These are phyloP conservation scores for Cenchrus americanus DNA, from an alignment of 176 grass and related monocot species.

Conservation along the genomic window DNA sequence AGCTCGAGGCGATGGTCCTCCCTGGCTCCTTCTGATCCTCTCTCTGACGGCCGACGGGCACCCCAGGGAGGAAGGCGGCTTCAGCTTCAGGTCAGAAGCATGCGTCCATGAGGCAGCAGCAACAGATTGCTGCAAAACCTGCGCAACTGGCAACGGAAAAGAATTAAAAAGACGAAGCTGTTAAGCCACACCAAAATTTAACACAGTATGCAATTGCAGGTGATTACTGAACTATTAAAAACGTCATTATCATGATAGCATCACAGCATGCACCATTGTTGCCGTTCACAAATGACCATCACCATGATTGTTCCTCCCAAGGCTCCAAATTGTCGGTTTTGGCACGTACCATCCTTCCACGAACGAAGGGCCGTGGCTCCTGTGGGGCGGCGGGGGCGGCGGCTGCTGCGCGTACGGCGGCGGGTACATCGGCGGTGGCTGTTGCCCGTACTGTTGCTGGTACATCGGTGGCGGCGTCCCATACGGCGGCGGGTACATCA, in stretches of 20 bases:
- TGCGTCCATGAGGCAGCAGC: conserved; percentile 57
- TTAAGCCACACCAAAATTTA: not conserved
- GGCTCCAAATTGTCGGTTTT: not conserved
- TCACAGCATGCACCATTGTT: too few relatives aligned
- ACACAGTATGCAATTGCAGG: not conserved
- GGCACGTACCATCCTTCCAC: conserved; percentile 52
- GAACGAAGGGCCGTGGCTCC: conserved; percentile 41
- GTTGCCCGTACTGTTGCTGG: conserved; percentile 27
- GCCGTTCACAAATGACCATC: not conserved
- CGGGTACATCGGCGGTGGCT: conserved; percentile 45
- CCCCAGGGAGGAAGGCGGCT: not conserved
- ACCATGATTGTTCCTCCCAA: not conserved
- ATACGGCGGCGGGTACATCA: conserved; percentile 42
- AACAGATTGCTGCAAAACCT: conserved; percentile 47
- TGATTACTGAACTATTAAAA: not conserved
- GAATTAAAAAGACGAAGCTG: not conserved
- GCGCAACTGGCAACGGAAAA: conserved; percentile 24
- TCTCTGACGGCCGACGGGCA: not conserved
- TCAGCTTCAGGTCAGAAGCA: conserved; percentile 37
- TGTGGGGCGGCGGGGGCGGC: conserved; percentile 48
- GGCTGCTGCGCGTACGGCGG: conserved; percentile 54
- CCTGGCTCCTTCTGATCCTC: too few relatives aligned
- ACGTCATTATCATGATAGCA: not conserved
- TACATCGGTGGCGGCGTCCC: conserved; percentile 42
- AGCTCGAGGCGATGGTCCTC: too few relatives aligned